Evolutionary conservation across 345 rosid genomes (phyloP).

Genomic region (Hypericum androsaemum): DNA sequence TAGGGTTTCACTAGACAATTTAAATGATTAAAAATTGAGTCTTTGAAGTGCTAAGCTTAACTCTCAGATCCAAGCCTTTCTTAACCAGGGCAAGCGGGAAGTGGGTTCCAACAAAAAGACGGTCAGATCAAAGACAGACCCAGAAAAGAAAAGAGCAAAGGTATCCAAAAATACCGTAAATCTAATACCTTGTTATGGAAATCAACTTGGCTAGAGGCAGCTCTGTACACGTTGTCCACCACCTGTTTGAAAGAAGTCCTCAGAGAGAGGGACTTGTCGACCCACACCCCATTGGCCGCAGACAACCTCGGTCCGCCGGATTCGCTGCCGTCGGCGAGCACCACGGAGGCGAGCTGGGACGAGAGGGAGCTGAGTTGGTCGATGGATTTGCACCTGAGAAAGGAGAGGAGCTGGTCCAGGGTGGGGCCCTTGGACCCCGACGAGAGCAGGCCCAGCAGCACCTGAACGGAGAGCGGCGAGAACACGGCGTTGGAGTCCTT

Average conservation of each 20-base stretch:
- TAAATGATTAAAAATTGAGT: no score
- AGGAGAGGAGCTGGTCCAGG: conserved; percentile 2
- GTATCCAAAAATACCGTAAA: neutral
- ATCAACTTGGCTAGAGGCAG: conserved; percentile 5
- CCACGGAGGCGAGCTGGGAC: neutral
- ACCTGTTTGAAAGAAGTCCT: conserved; percentile 15
- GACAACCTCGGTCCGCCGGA: neutral
- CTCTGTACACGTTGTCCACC: conserved; percentile 11
- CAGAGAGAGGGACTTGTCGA: conserved; percentile 6
- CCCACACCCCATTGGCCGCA: conserved; percentile 9
- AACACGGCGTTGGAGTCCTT: neutral
- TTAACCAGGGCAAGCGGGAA: no score
- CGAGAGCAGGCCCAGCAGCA: conserved; percentile 5
- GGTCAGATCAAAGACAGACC: neutral
- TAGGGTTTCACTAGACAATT: no score
- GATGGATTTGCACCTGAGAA: conserved; percentile 4
- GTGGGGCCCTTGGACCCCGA: conserved; percentile 4
- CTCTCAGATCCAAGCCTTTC: no score
- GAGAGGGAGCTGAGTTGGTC: neutral
- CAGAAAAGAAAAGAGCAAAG: neutral
- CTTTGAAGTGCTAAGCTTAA: no score
- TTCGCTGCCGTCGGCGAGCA: neutral
- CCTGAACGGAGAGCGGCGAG: neutral
- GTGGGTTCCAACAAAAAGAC: no score
- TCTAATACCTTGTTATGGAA: conserved; percentile 14